A percentile compares a stretch with the other conserved stretches of the same genome.
phyloP scores from a whole-genome alignment of 1,284 basidiomycete species.

The Ceratorhiza oryzae-sativae region DNA sequence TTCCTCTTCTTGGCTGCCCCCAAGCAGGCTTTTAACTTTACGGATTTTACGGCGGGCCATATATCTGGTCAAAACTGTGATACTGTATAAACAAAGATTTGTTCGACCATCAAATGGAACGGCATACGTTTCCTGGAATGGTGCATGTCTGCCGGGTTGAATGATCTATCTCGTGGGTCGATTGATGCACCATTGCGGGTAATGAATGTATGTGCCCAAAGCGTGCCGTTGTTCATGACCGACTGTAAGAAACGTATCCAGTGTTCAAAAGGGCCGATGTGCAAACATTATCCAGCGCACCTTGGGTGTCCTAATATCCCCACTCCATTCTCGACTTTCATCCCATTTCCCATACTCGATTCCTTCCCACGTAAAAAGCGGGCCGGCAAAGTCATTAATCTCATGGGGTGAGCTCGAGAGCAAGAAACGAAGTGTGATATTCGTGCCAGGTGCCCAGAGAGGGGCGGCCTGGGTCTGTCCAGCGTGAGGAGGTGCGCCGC shows the following conservation, averaged over 20 bases:
- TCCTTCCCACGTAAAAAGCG: slow-evolving; percentile 79
- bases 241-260: slow-evolving; percentile 54
- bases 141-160: slow-evolving; percentile 67
- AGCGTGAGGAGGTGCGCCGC: background rate
- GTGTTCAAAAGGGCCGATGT: background rate
- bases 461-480: slow-evolving; percentile 44
- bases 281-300: slow-evolving; percentile 53
- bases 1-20: slow-evolving; percentile 52
- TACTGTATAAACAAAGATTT: slow-evolving; percentile 20
- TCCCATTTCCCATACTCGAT: slow-evolving; percentile 85
- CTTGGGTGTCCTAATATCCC: slow-evolving; percentile 75
- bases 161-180: slow-evolving; percentile 64
- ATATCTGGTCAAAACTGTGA: slow-evolving; percentile 83
- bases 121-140: slow-evolving; percentile 79
- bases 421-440: slow-evolving; percentile 70
- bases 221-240: slow-evolving; percentile 75
- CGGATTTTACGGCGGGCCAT: slow-evolving; percentile 73
- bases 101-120: slow-evolving; percentile 38
- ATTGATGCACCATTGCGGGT: slow-evolving; percentile 70
- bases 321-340: slow-evolving; percentile 68
- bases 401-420: slow-evolving; percentile 67
- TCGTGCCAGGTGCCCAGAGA: slow-evolving; percentile 53
- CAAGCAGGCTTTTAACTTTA: slow-evolving; percentile 85
- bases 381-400: slow-evolving; percentile 64
- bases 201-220: slow-evolving; percentile 89